Evolutionary conservation across 2,329 filamentous ascomycete genomes (phyloP).

Genomic region (Fusarium dlaminii): DNA sequence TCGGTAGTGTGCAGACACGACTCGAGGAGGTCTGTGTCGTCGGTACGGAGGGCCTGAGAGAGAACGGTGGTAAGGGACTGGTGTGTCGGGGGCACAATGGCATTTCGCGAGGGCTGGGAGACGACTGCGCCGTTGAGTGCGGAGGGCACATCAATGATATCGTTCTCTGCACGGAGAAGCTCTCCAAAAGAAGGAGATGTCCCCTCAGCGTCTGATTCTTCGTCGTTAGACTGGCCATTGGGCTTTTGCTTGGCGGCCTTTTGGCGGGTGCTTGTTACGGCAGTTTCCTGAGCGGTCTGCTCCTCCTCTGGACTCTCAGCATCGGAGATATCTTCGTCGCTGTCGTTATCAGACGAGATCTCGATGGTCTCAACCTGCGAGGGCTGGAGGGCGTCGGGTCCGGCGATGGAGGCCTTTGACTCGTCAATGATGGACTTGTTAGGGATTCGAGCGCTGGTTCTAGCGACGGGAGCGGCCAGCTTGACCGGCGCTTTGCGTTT

Average conservation of each 20-base stretch:
- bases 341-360: conserved; percentile 65
- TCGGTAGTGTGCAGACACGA: conserved; percentile 88
- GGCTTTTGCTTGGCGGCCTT: conserved; percentile 29
- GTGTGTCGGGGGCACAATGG: conserved; percentile 71
- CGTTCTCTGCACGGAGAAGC: conserved; percentile 75
- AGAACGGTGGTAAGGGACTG: conserved; percentile 92
- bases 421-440: conserved; percentile 66
- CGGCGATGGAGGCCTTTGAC: conserved; percentile 63
- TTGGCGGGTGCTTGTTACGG: conserved; percentile 14
- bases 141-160: conserved; percentile 77
- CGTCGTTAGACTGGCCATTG: conserved; percentile 43
- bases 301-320: conserved; percentile 51
- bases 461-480: conserved; percentile 65
- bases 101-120: conserved; percentile 55
- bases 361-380: conserved; percentile 59
- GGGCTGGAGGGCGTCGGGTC: conserved; percentile 51
- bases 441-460: conserved; percentile 61
- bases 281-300: conserved; percentile 25
- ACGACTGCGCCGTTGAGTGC: conserved; percentile 42
- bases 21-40: conserved; percentile 89
- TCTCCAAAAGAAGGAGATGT: conserved; percentile 84
- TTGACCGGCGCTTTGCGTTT: conserved; percentile 69
- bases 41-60: conserved; percentile 89
- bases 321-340: conserved; percentile 59
- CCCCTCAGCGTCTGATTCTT: conserved; percentile 58